Conservation (phyloP, 345 rosid genomes). For the Gossypium rotundifolium region DNA sequence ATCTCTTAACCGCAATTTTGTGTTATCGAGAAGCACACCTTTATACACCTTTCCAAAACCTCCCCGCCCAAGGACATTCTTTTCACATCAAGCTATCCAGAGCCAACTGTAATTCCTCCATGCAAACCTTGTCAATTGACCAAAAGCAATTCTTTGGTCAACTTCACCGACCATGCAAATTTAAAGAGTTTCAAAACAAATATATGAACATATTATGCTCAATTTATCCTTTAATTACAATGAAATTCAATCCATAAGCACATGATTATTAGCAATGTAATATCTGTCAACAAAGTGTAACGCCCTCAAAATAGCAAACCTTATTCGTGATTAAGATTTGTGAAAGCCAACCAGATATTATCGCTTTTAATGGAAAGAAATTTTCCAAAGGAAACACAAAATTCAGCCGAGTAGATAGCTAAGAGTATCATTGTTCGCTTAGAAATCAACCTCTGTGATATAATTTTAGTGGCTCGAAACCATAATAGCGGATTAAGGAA, state of each 20-base stretch:
- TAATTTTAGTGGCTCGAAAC: neutral
- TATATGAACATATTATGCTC: neutral
- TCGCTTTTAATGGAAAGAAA: neutral
- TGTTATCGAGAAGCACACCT: conserved; percentile 74
- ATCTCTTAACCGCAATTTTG: conserved; percentile 85
- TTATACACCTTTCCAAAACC: conserved; percentile 95
- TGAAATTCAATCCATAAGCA: neutral
- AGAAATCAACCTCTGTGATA: neutral
- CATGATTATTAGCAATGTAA: neutral
- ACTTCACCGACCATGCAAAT: conserved; percentile 61
- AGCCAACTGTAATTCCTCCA: conserved; percentile 94
- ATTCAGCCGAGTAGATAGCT: neutral
- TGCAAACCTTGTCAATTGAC: conserved; percentile 83
- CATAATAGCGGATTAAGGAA: neutral
- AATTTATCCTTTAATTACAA: neutral
- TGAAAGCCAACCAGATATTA: neutral
- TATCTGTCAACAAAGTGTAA: no score
- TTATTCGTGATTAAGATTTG: neutral
- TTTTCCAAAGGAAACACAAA: neutral
- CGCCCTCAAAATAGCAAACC: neutral
- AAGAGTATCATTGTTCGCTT: neutral
- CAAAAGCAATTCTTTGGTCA: conserved; percentile 89
- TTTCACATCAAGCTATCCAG: conserved; percentile 81
- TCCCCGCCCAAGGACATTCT: conserved; percentile 88
- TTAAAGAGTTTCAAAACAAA: conserved; percentile 8